Percentiles rank a stretch among this genome's conserved stretches.
These are phyloP conservation scores for Taiwanofungus camphoratus DNA, from an alignment of 1,284 basidiomycete genomes.

Conservation along the genomic window DNA sequence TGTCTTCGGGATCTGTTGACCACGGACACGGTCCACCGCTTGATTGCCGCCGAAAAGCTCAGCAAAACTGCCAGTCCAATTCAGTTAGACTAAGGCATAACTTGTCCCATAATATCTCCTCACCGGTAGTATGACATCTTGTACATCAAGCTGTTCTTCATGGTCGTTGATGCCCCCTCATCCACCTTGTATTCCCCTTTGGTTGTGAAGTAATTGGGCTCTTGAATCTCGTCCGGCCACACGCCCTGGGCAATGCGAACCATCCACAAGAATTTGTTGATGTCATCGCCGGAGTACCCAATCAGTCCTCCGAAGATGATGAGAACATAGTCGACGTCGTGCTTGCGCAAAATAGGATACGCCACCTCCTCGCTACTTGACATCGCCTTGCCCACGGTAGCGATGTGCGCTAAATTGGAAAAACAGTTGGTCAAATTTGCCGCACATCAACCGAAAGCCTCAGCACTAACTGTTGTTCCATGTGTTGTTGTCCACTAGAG, in stretches of 20 bases:
- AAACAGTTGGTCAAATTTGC: slow-evolving; percentile 12
- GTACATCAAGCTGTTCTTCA: slow-evolving; percentile 97
- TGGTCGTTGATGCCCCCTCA: slow-evolving; percentile 80
- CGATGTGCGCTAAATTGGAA: slow-evolving; percentile 71
- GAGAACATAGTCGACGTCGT: slow-evolving; percentile 97
- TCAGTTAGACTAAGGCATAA: slow-evolving; percentile 11
- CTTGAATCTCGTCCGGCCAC: slow-evolving; percentile 98
- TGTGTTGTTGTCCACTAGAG: slow-evolving; percentile 98
- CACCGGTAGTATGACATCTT: slow-evolving; percentile 96
- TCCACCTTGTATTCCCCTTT: slow-evolving; percentile 94
- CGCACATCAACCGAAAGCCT: background rate
- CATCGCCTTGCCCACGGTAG: slow-evolving; percentile 98
- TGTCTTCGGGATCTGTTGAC: slow-evolving; percentile 69
- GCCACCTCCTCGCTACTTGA: slow-evolving; percentile 90
- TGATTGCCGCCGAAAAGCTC: slow-evolving; percentile 80
- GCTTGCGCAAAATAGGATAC: slow-evolving; percentile 94
- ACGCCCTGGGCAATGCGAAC: slow-evolving; percentile 96
- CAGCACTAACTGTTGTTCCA: slow-evolving; percentile 94
- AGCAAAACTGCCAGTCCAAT: slow-evolving; percentile 54
- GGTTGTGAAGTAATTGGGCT: slow-evolving; percentile 92
- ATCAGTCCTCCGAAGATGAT: slow-evolving; percentile 97
- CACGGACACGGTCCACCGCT: slow-evolving; percentile 78
- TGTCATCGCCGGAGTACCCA: slow-evolving; percentile 97
- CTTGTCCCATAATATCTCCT: too few species aligned
- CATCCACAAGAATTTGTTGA: slow-evolving; percentile 99